Evolutionary conservation across 768 basidiomycete species (phyloP), one percentile per base, ranked within the genome.

Genomic region (Trametes gibbosa): DNA sequence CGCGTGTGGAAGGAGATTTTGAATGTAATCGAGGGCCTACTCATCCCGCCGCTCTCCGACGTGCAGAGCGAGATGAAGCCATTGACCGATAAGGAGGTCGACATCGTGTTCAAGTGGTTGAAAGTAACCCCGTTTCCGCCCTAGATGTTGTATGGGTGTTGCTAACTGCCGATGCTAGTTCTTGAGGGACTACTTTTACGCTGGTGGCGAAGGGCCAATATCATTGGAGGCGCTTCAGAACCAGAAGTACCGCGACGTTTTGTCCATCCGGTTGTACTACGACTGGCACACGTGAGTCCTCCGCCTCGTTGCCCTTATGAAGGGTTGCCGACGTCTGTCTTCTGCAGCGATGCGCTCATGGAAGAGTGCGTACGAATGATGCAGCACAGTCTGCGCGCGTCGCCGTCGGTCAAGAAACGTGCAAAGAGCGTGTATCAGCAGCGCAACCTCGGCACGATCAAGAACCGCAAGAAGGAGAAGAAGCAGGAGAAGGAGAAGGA

Each of bases 71-170:
- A 94, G 53, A 89, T 98, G 92, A 89, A 91, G 65, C 89, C 95
- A 1, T 72, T 99, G 69, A 87, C 81, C 25, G 97, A 98, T 68
- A 95, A 96, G 74, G 97, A 98, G 75, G 90, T 98, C 37, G 97
- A 98, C 70, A 89, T 98, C 59, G 96, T 95, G n/a, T 93, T 98
- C 77, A 96, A 95, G 71, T 98, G 97, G 93, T 72, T 98, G 53
- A 95, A 95, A 85, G 95, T 91, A 56, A 49, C 17, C n/a, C 3
- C 21, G 13, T 16, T 10, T 1, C 5, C 13, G 25, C 24, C 13
- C 5, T 29, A 3, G 24, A 23, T 13, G 27, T 61, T 32, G 37
- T 16, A 7, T 5, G 5, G n/a, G 14, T 9, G 42, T 25, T 39
- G 45, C 27, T 57, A 17, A 29, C 7, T 25, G 13, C 21, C 13